A percentile compares a stretch with the other conserved stretches of the same genome.
Conservation (phyloP, 352 stramenopile species). For the Phytophthora kernoviae region DNA sequence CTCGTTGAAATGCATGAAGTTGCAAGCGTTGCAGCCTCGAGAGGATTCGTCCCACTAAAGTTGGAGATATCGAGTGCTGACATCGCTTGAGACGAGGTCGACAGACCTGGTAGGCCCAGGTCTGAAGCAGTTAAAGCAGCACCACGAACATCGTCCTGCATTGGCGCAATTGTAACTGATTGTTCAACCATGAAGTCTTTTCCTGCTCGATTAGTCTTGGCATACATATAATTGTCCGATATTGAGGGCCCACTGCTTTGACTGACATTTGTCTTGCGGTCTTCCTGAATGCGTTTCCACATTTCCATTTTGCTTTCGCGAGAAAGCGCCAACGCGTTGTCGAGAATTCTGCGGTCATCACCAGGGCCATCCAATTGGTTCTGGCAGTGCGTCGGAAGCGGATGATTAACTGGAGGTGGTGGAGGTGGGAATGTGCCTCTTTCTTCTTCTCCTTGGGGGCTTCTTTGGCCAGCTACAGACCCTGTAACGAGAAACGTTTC, state of each 20-base stretch:
- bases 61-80: conserved; percentile 12
- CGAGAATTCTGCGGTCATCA: neutral
- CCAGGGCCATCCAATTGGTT: neutral
- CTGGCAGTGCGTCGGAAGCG: neutral
- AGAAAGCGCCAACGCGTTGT: conserved; percentile 30
- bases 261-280: conserved; percentile 37
- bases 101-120: conserved; percentile 4
- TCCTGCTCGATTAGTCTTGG: conserved; percentile 5
- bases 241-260: conserved; percentile 5
- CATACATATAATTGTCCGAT: conserved; percentile 1
- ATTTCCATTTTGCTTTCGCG: conserved; percentile 67
- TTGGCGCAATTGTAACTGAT: neutral
- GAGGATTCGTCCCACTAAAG: conserved; percentile 16
- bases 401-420: neutral
- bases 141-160: conserved; percentile 8
- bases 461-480: neutral
- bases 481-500: conserved; percentile 22
- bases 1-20: conserved; percentile 2
- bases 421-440: neutral
- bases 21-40: conserved; percentile 3
- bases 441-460: neutral
- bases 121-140: conserved; percentile 23
- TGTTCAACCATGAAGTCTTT: neutral
- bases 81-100: neutral
- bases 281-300: conserved; percentile 65